These are phyloP conservation scores for Fusarium phyllophilum DNA, from an alignment of 2,329 filamentous ascomycete species.

Conservation along the genomic window DNA sequence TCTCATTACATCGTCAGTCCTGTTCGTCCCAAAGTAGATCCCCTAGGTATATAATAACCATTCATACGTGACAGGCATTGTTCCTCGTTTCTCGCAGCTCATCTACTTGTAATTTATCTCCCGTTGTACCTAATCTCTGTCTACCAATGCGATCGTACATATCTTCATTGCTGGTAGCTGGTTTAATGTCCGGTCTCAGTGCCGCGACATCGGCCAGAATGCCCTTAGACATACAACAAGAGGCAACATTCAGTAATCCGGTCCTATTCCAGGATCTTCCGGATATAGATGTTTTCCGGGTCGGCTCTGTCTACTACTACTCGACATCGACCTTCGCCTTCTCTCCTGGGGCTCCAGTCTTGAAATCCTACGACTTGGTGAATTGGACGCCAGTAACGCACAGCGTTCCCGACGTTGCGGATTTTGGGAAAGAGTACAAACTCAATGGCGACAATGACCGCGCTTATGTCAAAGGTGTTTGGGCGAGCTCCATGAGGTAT, in stretches of 20 bases:
- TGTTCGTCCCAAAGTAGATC: not conserved
- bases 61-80: fast-evolving
- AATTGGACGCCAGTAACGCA: not conserved
- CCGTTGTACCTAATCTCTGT: not conserved
- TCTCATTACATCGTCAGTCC: not conserved
- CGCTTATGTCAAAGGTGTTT: not conserved
- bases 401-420: not conserved
- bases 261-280: not conserved
- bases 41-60: not conserved
- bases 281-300: not conserved
- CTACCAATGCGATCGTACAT: not conserved
- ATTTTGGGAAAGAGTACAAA: not conserved
- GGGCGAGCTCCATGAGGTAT: not conserved
- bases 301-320: not conserved
- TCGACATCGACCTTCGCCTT: not conserved
- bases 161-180: not conserved
- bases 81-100: not conserved
- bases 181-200: not conserved
- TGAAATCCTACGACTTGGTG: not conserved
- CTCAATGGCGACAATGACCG: not conserved
- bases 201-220: too few relatives aligned
- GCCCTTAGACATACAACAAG: not conserved
- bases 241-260: not conserved
- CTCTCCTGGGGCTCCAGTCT: not conserved
- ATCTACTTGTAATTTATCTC: not conserved